Percentiles rank a stretch among this genome's conserved stretches.
These are phyloP conservation scores for Melanogaster broomeanus DNA, from an alignment of 768 basidiomycete species.

Conservation along the genomic window DNA sequence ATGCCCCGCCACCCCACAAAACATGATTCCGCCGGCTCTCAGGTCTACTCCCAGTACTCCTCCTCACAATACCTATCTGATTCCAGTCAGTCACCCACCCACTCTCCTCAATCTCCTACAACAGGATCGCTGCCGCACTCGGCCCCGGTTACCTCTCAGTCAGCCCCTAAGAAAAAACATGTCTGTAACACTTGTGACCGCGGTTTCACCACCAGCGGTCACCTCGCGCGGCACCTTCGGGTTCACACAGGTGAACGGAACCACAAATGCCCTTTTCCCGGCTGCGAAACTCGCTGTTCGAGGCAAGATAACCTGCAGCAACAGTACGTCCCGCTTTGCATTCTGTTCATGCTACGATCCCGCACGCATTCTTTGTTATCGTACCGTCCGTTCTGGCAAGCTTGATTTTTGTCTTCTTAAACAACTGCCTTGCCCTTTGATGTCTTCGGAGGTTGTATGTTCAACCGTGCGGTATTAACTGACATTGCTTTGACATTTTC, in stretches of 20 bases:
- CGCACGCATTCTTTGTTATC: neutral
- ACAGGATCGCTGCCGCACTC: constrained; percentile 8
- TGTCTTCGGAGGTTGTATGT: constrained; percentile 2
- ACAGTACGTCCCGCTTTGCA: constrained; percentile 22
- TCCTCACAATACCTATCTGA: constrained; percentile 28
- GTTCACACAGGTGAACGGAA: constrained; percentile 93
- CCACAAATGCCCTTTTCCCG: constrained; percentile 94
- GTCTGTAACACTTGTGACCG: constrained; percentile 74
- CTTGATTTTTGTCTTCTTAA: neutral
- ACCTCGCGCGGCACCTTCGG: constrained; percentile 84
- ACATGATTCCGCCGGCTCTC: constrained; percentile 20
- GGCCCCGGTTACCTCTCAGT: neutral
- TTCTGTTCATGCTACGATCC: constrained; percentile 1
- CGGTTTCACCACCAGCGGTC: constrained; percentile 86
- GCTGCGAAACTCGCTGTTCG: constrained; percentile 88
- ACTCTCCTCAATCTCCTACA: constrained; percentile 6
- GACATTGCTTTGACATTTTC: constrained; percentile 13
- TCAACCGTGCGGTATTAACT: neutral
- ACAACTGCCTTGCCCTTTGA: constrained; percentile 13
- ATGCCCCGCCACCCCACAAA: constrained; percentile 35
- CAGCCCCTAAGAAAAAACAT: constrained; percentile 42
- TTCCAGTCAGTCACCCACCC: constrained; percentile 20
- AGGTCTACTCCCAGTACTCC: constrained; percentile 21
- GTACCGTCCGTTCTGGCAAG: constrained; percentile 3
- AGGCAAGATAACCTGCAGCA: constrained; percentile 81